Conservation (phyloP, 1,139 yeast genomes). For the Yamadazyma jaroonii region DNA sequence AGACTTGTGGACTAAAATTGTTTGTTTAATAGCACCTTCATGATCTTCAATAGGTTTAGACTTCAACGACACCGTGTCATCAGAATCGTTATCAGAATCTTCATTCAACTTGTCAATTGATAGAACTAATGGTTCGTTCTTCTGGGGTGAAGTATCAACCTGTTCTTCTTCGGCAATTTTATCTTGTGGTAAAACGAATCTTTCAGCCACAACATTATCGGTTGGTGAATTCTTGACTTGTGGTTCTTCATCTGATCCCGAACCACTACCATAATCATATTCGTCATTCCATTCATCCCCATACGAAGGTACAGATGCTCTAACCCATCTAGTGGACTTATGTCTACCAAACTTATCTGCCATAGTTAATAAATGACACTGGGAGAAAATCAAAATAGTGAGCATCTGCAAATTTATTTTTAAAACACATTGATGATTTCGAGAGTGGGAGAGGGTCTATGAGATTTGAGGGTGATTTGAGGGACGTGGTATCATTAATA, state of each 20-base stretch:
- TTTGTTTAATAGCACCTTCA: slow-evolving; percentile 6
- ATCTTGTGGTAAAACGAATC: slow-evolving; percentile 11
- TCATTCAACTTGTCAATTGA: slow-evolving; percentile 31
- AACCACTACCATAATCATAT: slow-evolving; percentile 25
- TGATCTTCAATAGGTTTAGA: slow-evolving; percentile 2
- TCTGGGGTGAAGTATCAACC: neutral
- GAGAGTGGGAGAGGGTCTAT: too few species aligned
- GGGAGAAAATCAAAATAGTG: neutral
- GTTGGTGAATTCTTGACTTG: slow-evolving; percentile 10
- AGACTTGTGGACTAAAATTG: slow-evolving; percentile 2
- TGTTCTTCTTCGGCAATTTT: neutral
- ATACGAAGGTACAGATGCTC: slow-evolving; percentile 54
- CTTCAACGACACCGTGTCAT: slow-evolving; percentile 1
- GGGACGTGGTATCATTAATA: too few species aligned
- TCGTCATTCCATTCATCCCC: slow-evolving; percentile 58
- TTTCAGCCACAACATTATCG: slow-evolving; percentile 14
- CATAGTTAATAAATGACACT: slow-evolving; percentile 3
- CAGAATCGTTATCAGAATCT: slow-evolving; percentile 20
- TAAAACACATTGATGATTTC: neutral
- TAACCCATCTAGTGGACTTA: slow-evolving; percentile 64
- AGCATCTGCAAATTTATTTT: neutral
- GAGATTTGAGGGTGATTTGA: too few species aligned
- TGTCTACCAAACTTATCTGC: slow-evolving; percentile 45
- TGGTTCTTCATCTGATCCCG: slow-evolving; percentile 11
- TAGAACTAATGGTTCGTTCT: slow-evolving; percentile 24